Base-by-base conservation (phyloP, 495 filamentous ascomycete species). In the Penicillium goetzii region DNA sequence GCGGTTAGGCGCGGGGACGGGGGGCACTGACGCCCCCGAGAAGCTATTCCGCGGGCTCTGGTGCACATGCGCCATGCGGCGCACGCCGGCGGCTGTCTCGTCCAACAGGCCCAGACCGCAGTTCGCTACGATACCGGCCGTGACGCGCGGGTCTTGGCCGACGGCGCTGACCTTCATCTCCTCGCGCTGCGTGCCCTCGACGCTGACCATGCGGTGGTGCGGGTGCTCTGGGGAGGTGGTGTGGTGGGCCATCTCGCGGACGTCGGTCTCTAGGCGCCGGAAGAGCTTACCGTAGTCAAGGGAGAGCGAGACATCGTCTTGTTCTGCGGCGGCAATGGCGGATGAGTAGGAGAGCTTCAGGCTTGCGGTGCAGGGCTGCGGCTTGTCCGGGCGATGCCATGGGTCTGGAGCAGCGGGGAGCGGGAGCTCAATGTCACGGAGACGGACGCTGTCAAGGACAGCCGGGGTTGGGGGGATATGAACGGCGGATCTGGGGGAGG, bases 261-360 rank as follows among this genome's bases (percentile, higher is more conserved):
- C 68, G 26, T 78, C 78, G 21, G 67, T 64, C 36, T 80, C 79
- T 11, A 80, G 60, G n/a, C 77, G 78, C 11, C 79, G 78, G 64
- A 77, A 82, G 2, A 82, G 75, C 65, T 81, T 81, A 40, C 80
- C 78, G 66, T 82, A 82, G 64, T 82, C 79, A 9, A 82, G 62
- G 1, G 79, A 78, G 8, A 80, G 72, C 5, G 78, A 79, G 58
- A 82, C 79, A 62, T 81, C 76, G 50, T 82, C 80, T 26, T 75
- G 72, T 17, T 70, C 72, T 0, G 79, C 80, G 15, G 78, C 74
- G 1, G 74, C 76, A 38, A 79, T 70, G 32, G 79, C 76, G 36
- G 77, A 79, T 14, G 78, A 79, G 64, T 81, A 80, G 28, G 79
- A 79, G 25, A 82, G 71, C 45, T 75, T 78, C 12, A 81, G 68